These are phyloP conservation scores for Harrya chromipes DNA, from an alignment of 768 basidiomycete genomes.

Conservation along the genomic window DNA sequence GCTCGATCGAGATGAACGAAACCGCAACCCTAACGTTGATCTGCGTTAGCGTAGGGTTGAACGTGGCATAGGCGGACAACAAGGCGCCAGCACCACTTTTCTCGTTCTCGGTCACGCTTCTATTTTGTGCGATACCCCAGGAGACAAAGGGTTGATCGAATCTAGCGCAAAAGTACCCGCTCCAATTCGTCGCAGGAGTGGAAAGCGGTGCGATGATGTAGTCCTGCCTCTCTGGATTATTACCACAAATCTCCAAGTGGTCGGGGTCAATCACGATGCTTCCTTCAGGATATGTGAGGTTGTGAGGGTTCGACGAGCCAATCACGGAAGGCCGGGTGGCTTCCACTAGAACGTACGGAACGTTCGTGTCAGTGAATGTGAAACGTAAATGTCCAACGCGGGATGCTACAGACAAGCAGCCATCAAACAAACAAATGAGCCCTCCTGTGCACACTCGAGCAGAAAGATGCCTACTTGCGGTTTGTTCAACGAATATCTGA, in stretches of 20 bases:
- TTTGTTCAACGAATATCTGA: conserved; percentile 53
- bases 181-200: conserved; percentile 36
- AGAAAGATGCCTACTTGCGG: conserved; percentile 48
- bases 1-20: conserved; percentile 71
- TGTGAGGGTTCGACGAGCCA: conserved; percentile 46
- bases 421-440: conserved; percentile 1
- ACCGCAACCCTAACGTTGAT: conserved; percentile 63
- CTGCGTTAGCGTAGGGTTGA: conserved; percentile 31
- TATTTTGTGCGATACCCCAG: conserved; percentile 51
- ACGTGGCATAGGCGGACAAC: conserved; percentile 50
- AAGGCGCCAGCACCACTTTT: conserved; percentile 39
- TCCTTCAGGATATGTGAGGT: conserved; percentile 55
- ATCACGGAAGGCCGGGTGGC: conserved; percentile 61
- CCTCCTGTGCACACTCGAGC: neutral
- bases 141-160: conserved; percentile 46
- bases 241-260: conserved; percentile 54
- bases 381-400: conserved; percentile 74
- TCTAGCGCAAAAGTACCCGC: conserved; percentile 54
- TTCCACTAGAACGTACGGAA: conserved; percentile 65
- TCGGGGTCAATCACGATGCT: conserved; percentile 43
- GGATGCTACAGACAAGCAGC: conserved; percentile 46
- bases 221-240: conserved; percentile 68
- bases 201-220: conserved; percentile 60
- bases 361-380: conserved; percentile 46
- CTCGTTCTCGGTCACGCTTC: conserved; percentile 31